A percentile compares a stretch with the other conserved stretches of the same genome.
Conservation (phyloP, 2,329 filamentous ascomycete genomes). For the Curvularia lunata region DNA sequence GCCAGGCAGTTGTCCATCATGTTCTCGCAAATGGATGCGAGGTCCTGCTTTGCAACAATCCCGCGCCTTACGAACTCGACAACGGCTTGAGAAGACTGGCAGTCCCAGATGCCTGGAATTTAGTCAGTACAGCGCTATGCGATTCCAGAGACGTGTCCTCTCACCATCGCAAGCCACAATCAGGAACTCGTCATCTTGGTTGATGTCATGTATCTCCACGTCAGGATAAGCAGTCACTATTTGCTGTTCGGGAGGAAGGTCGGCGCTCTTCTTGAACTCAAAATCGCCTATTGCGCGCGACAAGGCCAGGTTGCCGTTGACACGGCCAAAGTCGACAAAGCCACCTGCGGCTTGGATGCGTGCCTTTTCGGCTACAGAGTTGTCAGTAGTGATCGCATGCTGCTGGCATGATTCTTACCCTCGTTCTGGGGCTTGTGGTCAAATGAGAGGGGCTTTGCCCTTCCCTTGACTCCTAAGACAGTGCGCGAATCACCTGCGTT, state of each 20-base stretch:
- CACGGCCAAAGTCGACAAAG: constrained; percentile 97
- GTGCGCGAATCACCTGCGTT: constrained; percentile 96
- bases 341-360: constrained; percentile 94
- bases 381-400: constrained; percentile 21
- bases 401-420: constrained; percentile 60
- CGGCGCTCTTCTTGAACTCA: constrained; percentile 99
- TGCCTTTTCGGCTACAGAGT: constrained; percentile 82
- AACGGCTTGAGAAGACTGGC: constrained; percentile 96
- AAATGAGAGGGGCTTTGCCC: constrained; percentile 97
- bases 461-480: constrained; percentile 93
- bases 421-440: constrained; percentile 99
- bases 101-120: constrained; percentile 92
- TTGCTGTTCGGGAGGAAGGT: constrained; percentile 95
- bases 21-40: constrained; percentile 96
- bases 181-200: constrained; percentile 89
- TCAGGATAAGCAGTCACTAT: constrained; percentile 98
- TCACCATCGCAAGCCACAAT: constrained; percentile 54
- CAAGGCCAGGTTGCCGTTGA: constrained; percentile 96
- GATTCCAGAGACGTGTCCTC: constrained; percentile 8
- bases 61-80: constrained; percentile 96
- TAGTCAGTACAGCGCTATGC: constrained; percentile 17
- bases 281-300: constrained; percentile 98
- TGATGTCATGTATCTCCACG: constrained; percentile 87
- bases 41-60: constrained; percentile 93
- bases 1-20: constrained; percentile 99